phyloP scores from a whole-genome alignment of 768 basidiomycete species.

The Mycena maculata region DNA sequence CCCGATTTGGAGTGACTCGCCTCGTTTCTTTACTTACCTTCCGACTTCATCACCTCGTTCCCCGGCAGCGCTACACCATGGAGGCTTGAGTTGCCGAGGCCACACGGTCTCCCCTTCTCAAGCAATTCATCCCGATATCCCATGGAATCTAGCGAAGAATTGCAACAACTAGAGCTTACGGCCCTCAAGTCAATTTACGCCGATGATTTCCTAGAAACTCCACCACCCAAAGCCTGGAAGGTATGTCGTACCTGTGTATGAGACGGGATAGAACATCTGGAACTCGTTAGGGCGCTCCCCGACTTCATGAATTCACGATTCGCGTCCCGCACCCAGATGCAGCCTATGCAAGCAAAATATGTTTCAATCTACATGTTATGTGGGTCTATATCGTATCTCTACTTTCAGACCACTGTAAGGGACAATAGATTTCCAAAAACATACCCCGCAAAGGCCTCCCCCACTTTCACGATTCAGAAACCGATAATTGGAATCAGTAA shows the following conservation, averaged over 20 bases:
- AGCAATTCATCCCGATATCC: slow-evolving; percentile 53
- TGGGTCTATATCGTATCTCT: slow-evolving; percentile 47
- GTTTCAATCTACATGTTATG: slow-evolving; percentile 78
- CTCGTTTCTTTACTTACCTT: not conserved
- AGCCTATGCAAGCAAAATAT: slow-evolving; percentile 65
- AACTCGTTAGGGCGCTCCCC: slow-evolving; percentile 65
- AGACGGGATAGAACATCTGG: not conserved
- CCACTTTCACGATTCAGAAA: slow-evolving; percentile 75
- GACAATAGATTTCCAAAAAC: slow-evolving; percentile 79
- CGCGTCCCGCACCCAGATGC: slow-evolving; percentile 74
- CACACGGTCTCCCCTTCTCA: slow-evolving; percentile 72
- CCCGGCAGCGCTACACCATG: slow-evolving; percentile 55
- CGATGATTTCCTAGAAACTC: slow-evolving; percentile 78
- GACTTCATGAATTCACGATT: slow-evolving; percentile 82
- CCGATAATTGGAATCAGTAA: slow-evolving; percentile 69
- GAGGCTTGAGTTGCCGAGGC: slow-evolving; percentile 82
- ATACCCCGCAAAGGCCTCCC: slow-evolving; percentile 79
- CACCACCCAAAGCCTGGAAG: slow-evolving; percentile 88
- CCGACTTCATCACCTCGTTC: not conserved
- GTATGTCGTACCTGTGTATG: slow-evolving; percentile 49
- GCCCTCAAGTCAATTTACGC: slow-evolving; percentile 85
- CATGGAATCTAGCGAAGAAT: slow-evolving; percentile 83
- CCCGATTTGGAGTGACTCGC: not conserved
- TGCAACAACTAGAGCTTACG: slow-evolving; percentile 75
- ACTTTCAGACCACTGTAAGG: slow-evolving; percentile 9